A percentile compares a stretch with the other conserved stretches of the same genome.
phyloP scores from a whole-genome alignment of 768 basidiomycete species.

The Gymnopilus dilepis region DNA sequence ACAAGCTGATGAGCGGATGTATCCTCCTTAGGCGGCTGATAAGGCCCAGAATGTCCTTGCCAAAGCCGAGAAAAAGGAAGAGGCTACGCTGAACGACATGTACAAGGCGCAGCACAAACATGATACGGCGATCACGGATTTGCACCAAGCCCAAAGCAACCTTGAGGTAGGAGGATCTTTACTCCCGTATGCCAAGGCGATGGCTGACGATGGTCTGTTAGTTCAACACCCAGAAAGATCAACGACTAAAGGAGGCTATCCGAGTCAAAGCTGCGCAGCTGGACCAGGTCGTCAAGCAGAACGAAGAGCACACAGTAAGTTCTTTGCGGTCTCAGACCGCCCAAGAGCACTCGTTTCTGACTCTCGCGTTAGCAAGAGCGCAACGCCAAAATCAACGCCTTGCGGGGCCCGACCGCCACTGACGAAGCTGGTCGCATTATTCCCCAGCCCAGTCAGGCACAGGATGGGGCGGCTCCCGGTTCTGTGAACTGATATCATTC shows the following conservation, averaged over 20 bases:
- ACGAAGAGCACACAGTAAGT: constrained; percentile 31
- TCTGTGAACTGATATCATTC: constrained; percentile 6
- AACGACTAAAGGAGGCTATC: constrained; percentile 26
- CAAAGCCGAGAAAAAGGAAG: constrained; percentile 55
- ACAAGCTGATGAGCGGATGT: background rate
- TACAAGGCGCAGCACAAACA: constrained; percentile 59
- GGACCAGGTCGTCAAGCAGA: constrained; percentile 27
- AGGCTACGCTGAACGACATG: constrained; percentile 49
- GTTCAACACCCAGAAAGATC: constrained; percentile 25
- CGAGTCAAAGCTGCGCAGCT: constrained; percentile 30
- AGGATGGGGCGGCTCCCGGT: background rate
- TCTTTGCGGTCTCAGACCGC: background rate
- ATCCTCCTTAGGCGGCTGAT: background rate
- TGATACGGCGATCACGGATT: constrained; percentile 49
- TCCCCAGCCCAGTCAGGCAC: constrained; percentile 8
- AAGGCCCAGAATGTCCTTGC: constrained; percentile 27
- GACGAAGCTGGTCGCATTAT: constrained; percentile 8
- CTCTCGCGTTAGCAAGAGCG: constrained; percentile 16
- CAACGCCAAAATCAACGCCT: constrained; percentile 22
- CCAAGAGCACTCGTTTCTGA: background rate
- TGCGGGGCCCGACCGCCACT: constrained; percentile 18
- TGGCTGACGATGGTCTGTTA: constrained; percentile 3
- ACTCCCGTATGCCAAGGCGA: background rate
- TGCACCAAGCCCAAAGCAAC: constrained; percentile 42
- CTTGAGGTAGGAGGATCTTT: constrained; percentile 38